Evolutionary conservation across 1,284 basidiomycete genomes (phyloP), one percentile per base, ranked within the genome.

Genomic region (Lentinula novae-zelandiae): DNA sequence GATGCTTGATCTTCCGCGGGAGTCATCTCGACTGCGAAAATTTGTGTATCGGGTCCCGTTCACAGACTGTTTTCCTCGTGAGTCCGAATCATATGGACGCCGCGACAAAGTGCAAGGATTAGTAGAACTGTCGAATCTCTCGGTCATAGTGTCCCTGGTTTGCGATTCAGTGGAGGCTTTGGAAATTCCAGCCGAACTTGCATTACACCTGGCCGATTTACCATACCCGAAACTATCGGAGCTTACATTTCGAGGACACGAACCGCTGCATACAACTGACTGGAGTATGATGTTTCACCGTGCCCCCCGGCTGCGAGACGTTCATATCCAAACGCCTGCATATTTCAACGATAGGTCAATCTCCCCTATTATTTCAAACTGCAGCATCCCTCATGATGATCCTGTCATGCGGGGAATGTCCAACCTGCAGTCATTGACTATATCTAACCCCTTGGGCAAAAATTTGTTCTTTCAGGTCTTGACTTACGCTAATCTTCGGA

Each of bases 31-130:
- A 17, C 44, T 63, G 2, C 59, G 52, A 10, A 58, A 20, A 44
- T 63, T 63, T 56, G 55, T 60, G 17, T 63, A 63, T 31, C 59
- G 59, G 17, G 59, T 57, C 4, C 62, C 62, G 10, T 63, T 63
- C 54, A 60, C 56, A 7, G 59, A 63, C 46, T 63, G 59, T 39
- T 63, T 63, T 38, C 62, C 59, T 44, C 55, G 51, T 22, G 46
- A 57, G 20, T 63, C 62, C 15, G 39, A 40, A 38, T 57, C 55
- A 20, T 60, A 63, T 33, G 62, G 62, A 53, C 55, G 62, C 33
- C 58, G 62, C 15, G 62, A 63, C 50, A 53, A 33, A 31, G 36
- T 60, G 27, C 62, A 63, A 38, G 62, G 62, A 1, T 38, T 52
- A 22, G 59, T 61, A 15, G 62, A 63, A 44, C 42, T 60, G n/a